Evolutionary conservation across 169 alveolate genomes (phyloP).

Genomic region (Eimeria falciformis): DNA sequence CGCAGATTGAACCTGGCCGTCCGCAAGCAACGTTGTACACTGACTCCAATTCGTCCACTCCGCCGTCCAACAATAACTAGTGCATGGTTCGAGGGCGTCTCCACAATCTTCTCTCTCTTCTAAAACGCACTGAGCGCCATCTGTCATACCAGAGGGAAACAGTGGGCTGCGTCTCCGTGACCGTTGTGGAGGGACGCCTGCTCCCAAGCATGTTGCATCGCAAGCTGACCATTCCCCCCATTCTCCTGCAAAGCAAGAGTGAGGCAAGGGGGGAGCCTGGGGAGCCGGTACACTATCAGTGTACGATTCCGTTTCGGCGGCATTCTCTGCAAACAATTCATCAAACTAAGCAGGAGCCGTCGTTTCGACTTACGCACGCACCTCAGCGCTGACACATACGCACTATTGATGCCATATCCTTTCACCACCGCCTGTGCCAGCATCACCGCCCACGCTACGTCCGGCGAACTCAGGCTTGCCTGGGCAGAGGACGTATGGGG

Average conservation of each 20-base stretch:
- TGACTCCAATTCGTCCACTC: constrained; percentile 50
- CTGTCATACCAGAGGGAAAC: neutral
- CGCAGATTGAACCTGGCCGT: neutral
- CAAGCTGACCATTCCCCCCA: constrained; percentile 69
- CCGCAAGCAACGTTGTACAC: neutral
- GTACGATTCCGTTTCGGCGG: neutral
- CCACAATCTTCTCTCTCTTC: constrained; percentile 32
- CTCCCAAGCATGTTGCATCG: constrained; percentile 44
- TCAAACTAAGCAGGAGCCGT: neutral
- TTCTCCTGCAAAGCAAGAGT: constrained; percentile 45
- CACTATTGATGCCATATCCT: neutral
- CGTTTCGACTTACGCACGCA: neutral
- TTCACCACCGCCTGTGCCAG: neutral
- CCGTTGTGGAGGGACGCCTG: neutral
- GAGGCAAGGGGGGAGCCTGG: neutral
- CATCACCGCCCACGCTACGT: neutral
- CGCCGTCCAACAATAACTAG: constrained; percentile 49
- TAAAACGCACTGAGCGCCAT: constrained; percentile 6
- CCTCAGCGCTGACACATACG: neutral
- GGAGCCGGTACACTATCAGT: neutral
- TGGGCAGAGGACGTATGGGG: constrained; percentile 56
- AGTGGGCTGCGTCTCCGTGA: constrained; percentile 20
- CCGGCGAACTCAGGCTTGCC: neutral
- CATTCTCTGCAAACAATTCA: neutral
- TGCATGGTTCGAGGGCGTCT: constrained; percentile 17